Conservation (phyloP, 805 yeast genomes). For the Candida sithepensis region DNA sequence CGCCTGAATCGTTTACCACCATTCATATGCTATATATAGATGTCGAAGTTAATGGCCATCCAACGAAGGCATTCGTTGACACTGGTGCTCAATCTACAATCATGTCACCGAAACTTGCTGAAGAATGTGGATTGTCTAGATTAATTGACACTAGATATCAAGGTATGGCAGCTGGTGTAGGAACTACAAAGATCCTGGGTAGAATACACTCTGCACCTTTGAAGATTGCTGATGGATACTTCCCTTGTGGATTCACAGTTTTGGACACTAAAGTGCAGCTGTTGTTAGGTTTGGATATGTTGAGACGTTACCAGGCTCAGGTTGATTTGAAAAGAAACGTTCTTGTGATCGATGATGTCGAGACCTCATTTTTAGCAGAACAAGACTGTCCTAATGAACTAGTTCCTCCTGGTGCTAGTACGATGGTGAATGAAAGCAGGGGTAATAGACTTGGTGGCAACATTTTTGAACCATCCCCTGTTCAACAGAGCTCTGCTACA, state of each 20-base stretch:
- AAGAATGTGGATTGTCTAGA: slow-evolving; percentile 62
- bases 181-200: slow-evolving; percentile 73
- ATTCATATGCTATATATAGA: slow-evolving; percentile 83
- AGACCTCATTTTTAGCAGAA: slow-evolving; percentile 70
- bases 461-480: slow-evolving; percentile 19
- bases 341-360: slow-evolving; percentile 67
- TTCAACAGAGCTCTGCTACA: no score
- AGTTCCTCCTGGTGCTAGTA: slow-evolving; percentile 12
- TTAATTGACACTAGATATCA: slow-evolving; percentile 74
- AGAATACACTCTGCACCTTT: slow-evolving; percentile 86
- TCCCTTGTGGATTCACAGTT: slow-evolving; percentile 68
- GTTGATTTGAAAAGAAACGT: slow-evolving; percentile 69
- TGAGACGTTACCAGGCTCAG: slow-evolving; percentile 79
- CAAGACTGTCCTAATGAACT: slow-evolving; percentile 54
- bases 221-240: slow-evolving; percentile 60
- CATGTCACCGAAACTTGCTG: slow-evolving; percentile 74
- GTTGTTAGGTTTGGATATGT: slow-evolving; percentile 86
- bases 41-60: slow-evolving; percentile 72
- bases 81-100: slow-evolving; percentile 94
- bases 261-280: slow-evolving; percentile 71
- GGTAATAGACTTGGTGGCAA: slow-evolving; percentile 35
- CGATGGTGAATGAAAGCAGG: slow-evolving; percentile 8
- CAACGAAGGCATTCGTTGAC: slow-evolving; percentile 91
- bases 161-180: slow-evolving; percentile 91
- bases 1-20: slow-evolving; percentile 85